phyloP scores from a whole-genome alignment of 2,329 filamentous ascomycete species.

The Penicillium sp. region DNA sequence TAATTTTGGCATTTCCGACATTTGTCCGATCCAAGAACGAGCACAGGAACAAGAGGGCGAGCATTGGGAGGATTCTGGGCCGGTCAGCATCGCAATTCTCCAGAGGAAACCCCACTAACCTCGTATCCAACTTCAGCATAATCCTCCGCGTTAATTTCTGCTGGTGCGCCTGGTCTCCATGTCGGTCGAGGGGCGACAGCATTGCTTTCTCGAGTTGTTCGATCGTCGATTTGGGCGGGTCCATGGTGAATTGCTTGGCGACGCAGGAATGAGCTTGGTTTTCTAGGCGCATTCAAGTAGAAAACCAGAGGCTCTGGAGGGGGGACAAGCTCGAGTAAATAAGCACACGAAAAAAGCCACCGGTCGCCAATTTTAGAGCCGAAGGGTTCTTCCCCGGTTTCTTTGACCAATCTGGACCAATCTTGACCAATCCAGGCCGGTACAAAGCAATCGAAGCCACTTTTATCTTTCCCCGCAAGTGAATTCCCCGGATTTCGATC shows the following conservation, averaged over 20 bases:
- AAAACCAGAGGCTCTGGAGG: background rate
- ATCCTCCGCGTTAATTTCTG: slow-evolving; percentile 45
- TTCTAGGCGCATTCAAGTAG: background rate
- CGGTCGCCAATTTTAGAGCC: slow-evolving; percentile 8
- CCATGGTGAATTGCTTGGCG: slow-evolving; percentile 17
- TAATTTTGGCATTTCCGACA: slow-evolving; percentile 69
- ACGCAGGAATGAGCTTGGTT: background rate
- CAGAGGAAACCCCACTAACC: slow-evolving; percentile 4
- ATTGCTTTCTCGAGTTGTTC: slow-evolving; percentile 27
- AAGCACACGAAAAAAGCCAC: background rate
- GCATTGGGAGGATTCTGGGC: slow-evolving; percentile 60
- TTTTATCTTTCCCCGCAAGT: slow-evolving; percentile 9
- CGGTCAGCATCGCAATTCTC: background rate
- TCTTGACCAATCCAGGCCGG: background rate
- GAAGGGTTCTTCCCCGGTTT: background rate
- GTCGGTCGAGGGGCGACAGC: slow-evolving; percentile 11
- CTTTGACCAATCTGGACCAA: background rate
- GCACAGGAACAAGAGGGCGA: slow-evolving; percentile 67
- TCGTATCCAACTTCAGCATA: slow-evolving; percentile 48
- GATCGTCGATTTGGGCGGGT: slow-evolving; percentile 17
- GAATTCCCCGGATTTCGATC: slow-evolving; percentile 8
- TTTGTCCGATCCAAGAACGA: slow-evolving; percentile 71
- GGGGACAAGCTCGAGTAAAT: background rate
- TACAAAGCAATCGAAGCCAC: background rate
- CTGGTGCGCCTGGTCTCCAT: slow-evolving; percentile 19